phyloP scores from a whole-genome alignment of 371 early-diverging fungal genomes.

The Mucor velutinosus region DNA sequence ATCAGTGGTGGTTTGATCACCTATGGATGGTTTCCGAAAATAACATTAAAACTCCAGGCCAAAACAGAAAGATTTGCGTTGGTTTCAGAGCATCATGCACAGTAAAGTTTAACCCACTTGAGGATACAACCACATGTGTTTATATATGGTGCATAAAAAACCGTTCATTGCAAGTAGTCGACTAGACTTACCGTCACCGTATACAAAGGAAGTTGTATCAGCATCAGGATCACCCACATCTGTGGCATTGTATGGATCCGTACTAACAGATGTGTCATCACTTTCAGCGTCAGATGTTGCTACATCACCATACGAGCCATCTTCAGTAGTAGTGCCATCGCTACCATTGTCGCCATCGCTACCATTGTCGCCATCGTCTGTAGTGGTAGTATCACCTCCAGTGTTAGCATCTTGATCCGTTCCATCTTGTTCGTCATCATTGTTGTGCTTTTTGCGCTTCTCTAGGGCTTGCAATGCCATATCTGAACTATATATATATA shows the following conservation, averaged over 20 bases:
- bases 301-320: background rate
- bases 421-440: background rate
- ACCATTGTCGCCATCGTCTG: background rate
- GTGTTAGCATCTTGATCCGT: background rate
- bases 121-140: background rate
- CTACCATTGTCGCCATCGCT: background rate
- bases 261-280: background rate
- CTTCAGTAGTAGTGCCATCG: background rate
- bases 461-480: background rate
- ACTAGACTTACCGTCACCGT: background rate
- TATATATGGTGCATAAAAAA: background rate
- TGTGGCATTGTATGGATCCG: background rate
- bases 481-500: background rate
- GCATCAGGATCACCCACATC: background rate
- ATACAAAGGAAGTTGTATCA: background rate
- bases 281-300: background rate
- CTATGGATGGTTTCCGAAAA: background rate
- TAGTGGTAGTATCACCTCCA: background rate
- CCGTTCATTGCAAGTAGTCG: background rate
- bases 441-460: background rate
- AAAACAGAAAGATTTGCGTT: background rate
- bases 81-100: background rate
- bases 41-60: background rate
- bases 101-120: background rate
- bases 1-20: background rate